phyloP scores from a whole-genome alignment of 2,329 filamentous ascomycete genomes.

The Penicillium sclerotigenum region DNA sequence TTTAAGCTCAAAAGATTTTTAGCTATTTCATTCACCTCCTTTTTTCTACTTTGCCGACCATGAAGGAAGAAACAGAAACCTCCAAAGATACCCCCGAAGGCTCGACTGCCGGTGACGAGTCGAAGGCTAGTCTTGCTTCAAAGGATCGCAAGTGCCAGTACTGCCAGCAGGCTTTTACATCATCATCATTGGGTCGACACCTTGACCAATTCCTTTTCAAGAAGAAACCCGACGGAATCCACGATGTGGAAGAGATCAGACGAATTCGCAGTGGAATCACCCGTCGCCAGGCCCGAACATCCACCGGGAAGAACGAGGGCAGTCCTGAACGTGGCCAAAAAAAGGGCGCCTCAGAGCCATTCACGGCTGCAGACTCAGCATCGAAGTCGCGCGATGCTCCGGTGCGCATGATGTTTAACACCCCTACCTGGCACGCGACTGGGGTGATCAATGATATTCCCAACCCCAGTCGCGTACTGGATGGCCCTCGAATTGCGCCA shows the following conservation, averaged over 20 bases:
- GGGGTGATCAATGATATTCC: slow-evolving; percentile 75
- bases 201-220: slow-evolving; percentile 92
- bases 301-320: slow-evolving; percentile 55
- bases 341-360: slow-evolving; percentile 35
- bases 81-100: slow-evolving; percentile 36
- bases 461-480: slow-evolving; percentile 47
- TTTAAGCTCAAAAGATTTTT: background rate
- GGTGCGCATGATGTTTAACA: slow-evolving; percentile 53
- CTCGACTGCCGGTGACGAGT: slow-evolving; percentile 39
- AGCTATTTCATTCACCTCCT: background rate
- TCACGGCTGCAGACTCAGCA: slow-evolving; percentile 35
- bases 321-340: slow-evolving; percentile 58
- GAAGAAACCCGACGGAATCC: slow-evolving; percentile 89
- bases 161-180: slow-evolving; percentile 86
- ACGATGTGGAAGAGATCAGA: slow-evolving; percentile 84
- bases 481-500: slow-evolving; percentile 34
- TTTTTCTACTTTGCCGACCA: slow-evolving; percentile 1
- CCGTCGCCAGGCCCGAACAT: slow-evolving; percentile 72
- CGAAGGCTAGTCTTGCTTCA: slow-evolving; percentile 48
- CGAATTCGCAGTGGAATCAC: slow-evolving; percentile 83
- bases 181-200: slow-evolving; percentile 87
- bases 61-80: slow-evolving; percentile 21
- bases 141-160: slow-evolving; percentile 90
- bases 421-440: slow-evolving; percentile 70
- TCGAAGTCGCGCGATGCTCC: slow-evolving; percentile 37